Evolutionary conservation across 2,329 filamentous ascomycete species (phyloP).

Genomic region (Talaromyces sp.): DNA sequence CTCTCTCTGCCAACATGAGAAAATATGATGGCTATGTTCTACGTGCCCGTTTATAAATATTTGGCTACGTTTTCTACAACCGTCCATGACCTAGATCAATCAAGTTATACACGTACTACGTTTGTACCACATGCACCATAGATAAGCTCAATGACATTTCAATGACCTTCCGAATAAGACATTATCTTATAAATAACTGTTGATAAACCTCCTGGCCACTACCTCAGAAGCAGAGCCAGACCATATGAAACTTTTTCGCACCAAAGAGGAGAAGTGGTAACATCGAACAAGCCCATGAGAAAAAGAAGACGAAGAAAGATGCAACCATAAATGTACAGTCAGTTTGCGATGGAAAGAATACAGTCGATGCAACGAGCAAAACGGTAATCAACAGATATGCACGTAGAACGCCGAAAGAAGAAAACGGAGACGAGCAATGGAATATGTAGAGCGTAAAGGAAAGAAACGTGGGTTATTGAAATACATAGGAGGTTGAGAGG

Average conservation of each 20-base stretch:
- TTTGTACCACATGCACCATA: neutral
- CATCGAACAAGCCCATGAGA: neutral
- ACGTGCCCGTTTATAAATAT: constrained; percentile 4
- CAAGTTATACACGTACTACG: neutral
- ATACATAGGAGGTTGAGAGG: neutral
- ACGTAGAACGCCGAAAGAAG: constrained; percentile 19
- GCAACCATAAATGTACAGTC: constrained; percentile 16
- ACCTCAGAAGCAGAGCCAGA: neutral
- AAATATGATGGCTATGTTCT: constrained; percentile 2
- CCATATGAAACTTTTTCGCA: constrained; percentile 3
- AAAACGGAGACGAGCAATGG: constrained; percentile 15
- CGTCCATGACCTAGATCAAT: neutral
- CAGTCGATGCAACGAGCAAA: neutral
- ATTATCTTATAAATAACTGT: neutral
- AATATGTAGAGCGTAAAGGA: neutral
- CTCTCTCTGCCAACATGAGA: neutral
- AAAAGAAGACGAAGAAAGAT: constrained; percentile 16
- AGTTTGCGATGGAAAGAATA: neutral
- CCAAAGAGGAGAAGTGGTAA: constrained; percentile 5
- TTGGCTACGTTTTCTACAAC: neutral
- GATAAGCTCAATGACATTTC: neutral
- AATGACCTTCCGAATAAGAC: neutral
- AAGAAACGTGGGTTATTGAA: neutral
- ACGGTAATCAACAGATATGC: constrained; percentile 5
- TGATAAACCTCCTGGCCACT: neutral